Conservation (phyloP, 202 grass and related monocot genomes). For the Zizania palustris region DNA sequence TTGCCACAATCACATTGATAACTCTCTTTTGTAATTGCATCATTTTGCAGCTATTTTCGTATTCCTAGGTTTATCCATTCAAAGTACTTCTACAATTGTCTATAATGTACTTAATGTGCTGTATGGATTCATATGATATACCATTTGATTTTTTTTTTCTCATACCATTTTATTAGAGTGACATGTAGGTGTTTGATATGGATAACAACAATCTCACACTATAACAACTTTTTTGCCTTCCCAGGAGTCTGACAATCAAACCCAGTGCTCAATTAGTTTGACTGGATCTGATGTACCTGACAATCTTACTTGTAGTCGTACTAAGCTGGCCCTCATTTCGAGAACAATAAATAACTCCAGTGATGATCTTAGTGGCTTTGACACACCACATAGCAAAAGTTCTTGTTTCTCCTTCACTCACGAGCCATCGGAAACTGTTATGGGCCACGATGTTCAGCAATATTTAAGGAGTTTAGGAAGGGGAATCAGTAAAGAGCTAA, state of each 20-base stretch:
- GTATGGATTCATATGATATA: not conserved
- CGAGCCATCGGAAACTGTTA: slow-evolving; percentile 37
- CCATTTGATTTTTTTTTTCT: too few relatives aligned
- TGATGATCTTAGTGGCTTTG: slow-evolving; percentile 53
- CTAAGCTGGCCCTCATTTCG: slow-evolving; percentile 42
- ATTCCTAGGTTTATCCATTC: not conserved
- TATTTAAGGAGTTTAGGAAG: slow-evolving; percentile 61
- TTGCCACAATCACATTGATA: slow-evolving; percentile 11
- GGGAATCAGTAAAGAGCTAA: slow-evolving; percentile 30
- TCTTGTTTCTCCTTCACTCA: slow-evolving; percentile 57
- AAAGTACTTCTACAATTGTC: not conserved
- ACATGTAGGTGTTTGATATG: slow-evolving; percentile 17
- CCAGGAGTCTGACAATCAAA: slow-evolving; percentile 71
- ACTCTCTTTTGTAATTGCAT: not conserved
- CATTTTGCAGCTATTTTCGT: slow-evolving; percentile 4
- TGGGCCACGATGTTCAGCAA: slow-evolving; percentile 39
- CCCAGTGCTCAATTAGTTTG: slow-evolving; percentile 62
- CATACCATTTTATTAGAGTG: not conserved
- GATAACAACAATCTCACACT: slow-evolving; percentile 4
- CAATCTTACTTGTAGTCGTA: slow-evolving; percentile 32
- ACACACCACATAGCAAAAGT: slow-evolving; percentile 58
- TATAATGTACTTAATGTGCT: slow-evolving; percentile 9
- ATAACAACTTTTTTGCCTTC: slow-evolving; percentile 16
- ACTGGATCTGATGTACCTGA: slow-evolving; percentile 58
- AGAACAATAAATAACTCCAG: slow-evolving; percentile 40